These are phyloP conservation scores for Striga asiatica DNA, from an alignment of 257 asterid species.

Conservation along the genomic window DNA sequence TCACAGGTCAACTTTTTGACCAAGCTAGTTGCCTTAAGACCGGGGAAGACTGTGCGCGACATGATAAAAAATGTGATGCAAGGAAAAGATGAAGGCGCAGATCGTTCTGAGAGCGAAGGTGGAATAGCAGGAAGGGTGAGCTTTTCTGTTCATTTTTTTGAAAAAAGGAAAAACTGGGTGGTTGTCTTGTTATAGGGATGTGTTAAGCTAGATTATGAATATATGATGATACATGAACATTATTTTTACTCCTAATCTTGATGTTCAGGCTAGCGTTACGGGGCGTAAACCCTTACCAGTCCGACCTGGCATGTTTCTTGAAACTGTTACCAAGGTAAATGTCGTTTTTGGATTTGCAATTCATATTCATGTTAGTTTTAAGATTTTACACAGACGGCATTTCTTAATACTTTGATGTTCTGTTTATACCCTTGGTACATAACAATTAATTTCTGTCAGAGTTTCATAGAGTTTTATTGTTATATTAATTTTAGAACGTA, in stretches of 20 bases:
- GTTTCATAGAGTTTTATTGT: background rate
- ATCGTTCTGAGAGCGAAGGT: constrained; percentile 30
- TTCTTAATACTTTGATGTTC: background rate
- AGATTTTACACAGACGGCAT: background rate
- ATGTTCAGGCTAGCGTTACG: constrained; percentile 64
- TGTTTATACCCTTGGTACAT: background rate
- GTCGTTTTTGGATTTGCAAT: constrained; percentile 3
- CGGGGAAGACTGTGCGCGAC: constrained; percentile 71
- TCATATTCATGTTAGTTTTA: background rate
- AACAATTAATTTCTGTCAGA: background rate
- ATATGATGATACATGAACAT: background rate
- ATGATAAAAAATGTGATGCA: constrained; percentile 85
- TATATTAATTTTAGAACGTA: background rate
- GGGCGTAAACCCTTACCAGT: constrained; percentile 78
- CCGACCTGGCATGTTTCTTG: constrained; percentile 98
- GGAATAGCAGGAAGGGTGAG: constrained; percentile 82
- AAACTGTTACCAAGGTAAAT: constrained; percentile 89
- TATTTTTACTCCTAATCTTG: constrained; percentile 27
- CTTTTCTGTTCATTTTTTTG: constrained; percentile 7
- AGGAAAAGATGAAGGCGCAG: constrained; percentile 80
- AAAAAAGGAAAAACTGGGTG: background rate
- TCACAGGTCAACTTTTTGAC: constrained; percentile 81
- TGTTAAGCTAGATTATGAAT: background rate
- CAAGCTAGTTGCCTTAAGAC: constrained; percentile 73
- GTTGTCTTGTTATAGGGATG: background rate